Conservation (phyloP, 2,329 filamentous ascomycete species). For the Hymenoscyphus salicellus region DNA sequence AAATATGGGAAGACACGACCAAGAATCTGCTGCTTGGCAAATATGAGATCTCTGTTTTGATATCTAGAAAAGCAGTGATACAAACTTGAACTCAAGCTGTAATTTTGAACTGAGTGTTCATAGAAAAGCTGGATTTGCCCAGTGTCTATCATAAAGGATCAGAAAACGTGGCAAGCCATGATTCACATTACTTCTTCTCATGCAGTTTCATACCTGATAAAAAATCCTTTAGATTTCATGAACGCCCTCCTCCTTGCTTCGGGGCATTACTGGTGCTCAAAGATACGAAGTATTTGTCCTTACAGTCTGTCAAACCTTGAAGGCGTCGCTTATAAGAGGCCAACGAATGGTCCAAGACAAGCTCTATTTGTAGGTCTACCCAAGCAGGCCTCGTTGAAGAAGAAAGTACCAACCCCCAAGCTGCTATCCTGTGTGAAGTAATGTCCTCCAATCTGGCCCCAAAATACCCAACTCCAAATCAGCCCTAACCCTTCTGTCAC, state of each 20-base stretch:
- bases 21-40: no score
- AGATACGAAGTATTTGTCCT: neutral
- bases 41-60: no score
- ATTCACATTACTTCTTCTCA: neutral
- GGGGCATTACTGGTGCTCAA: neutral
- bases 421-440: neutral
- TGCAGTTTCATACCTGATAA: neutral
- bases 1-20: neutral
- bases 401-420: neutral
- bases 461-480: no score
- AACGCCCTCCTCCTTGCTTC: neutral
- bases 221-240: neutral
- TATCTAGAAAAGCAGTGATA: no score
- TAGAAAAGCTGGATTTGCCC: neutral
- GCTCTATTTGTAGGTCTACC: neutral
- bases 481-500: no score
- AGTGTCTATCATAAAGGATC: neutral
- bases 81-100: no score
- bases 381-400: neutral
- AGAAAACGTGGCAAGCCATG: neutral
- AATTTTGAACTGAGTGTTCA: neutral
- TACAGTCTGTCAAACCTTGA: neutral
- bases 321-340: neutral
- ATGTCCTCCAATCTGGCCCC: no score
- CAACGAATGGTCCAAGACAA: neutral